phyloP scores from a whole-genome alignment of 2,329 filamentous ascomycete genomes.

The Aspergillus fischeri region DNA sequence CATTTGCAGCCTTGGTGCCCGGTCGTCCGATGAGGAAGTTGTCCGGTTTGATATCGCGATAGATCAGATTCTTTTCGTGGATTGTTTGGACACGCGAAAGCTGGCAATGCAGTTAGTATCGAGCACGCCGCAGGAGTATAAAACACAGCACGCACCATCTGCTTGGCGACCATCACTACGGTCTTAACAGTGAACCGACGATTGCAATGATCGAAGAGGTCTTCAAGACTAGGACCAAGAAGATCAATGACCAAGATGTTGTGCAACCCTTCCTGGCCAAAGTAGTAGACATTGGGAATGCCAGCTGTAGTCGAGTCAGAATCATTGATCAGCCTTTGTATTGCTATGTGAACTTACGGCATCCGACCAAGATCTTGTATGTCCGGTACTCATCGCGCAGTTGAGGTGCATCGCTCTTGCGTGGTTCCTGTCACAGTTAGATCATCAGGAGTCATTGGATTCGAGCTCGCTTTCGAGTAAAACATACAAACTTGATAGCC shows the following conservation, averaged over 20 bases:
- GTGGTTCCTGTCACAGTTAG: slow-evolving; percentile 69
- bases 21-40: slow-evolving; percentile 97
- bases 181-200: slow-evolving; percentile 95
- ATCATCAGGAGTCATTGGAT: background rate
- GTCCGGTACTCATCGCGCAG: slow-evolving; percentile 97
- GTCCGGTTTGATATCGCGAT: slow-evolving; percentile 98
- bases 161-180: slow-evolving; percentile 97
- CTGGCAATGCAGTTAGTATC: slow-evolving; percentile 43
- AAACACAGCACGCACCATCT: slow-evolving; percentile 65
- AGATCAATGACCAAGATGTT: slow-evolving; percentile 98
- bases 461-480: background rate
- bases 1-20: slow-evolving; percentile 89
- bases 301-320: slow-evolving; percentile 62
- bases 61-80: slow-evolving; percentile 98
- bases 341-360: slow-evolving; percentile 66
- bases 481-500: slow-evolving; percentile 95
- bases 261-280: slow-evolving; percentile 95
- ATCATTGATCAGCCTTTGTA: slow-evolving; percentile 8
- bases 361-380: slow-evolving; percentile 98
- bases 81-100: slow-evolving; percentile 89
- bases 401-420: slow-evolving; percentile 97
- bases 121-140: background rate
- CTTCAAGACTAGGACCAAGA: slow-evolving; percentile 88
- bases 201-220: slow-evolving; percentile 96
- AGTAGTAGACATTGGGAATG: slow-evolving; percentile 99